Base-by-base conservation (phyloP, 148 eudicot genomes). In the Chenopodium album region DNA sequence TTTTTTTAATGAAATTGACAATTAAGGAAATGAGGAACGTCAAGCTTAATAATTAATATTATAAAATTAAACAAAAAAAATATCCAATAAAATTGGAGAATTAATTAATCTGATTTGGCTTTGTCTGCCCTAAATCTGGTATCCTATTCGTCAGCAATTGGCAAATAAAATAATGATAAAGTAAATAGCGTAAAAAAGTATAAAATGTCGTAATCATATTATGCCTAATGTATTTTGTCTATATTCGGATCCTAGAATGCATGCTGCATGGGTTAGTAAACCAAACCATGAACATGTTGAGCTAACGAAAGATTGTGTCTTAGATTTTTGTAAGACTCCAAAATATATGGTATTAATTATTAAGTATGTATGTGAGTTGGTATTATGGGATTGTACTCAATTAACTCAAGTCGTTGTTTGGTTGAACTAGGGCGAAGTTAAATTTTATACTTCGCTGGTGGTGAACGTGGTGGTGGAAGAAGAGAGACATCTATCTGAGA, bases 211-310 rank as follows among this genome's bases (percentile, higher is more conserved):
- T 32, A 31, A 69, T 69, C 52, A 44, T 72, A 72, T 72, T 46
- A 72, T 9, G 19, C 54, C 16, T 72, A 2, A 44, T 46, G 29
- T 44, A 20, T 72, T 71, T 72, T 72, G 76, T 44, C 76, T 20
- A 3, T 5, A 16, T n/a, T 72, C 17, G 31, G 10, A 26, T 72
- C 56, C 5, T 23, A 46, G 56, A 41, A 19, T 69, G 72, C 76
- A 44, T 72, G 76, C 76, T 72, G 54, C 29, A 44, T 41, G 29
- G 76, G 76, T 72, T 20, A 72, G 76, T 72, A 72, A 41, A 72
- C 76, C 54, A 72, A 72, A 72, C 76, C 76, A 72, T 72, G 22
- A 72, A 72, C 50, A 72, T 41, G 56, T 72, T 72, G 76, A 41
- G 76, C 29, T 3, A 72, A 44, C 9, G 7, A 29, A 41, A 69